Conservation (phyloP, 345 rosid genomes). For the Balakata baccata region DNA sequence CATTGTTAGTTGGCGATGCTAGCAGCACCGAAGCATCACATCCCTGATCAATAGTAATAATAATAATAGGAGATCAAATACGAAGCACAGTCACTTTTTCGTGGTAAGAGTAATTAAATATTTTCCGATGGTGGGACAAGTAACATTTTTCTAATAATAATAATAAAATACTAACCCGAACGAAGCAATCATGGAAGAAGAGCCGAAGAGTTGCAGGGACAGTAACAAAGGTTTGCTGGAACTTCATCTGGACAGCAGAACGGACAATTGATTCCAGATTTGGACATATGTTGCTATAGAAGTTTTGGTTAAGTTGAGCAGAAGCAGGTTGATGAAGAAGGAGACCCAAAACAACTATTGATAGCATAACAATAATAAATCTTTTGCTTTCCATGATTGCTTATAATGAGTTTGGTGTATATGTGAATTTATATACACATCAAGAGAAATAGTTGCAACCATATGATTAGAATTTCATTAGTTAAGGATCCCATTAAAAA, state of each 20-base stretch:
- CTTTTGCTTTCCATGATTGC: no score
- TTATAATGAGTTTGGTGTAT: no score
- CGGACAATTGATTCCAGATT: slow-evolving; percentile 56
- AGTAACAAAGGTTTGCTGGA: slow-evolving; percentile 58
- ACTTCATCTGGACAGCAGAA: slow-evolving; percentile 48
- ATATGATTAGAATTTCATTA: no score
- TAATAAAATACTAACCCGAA: slow-evolving; percentile 35
- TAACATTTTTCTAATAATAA: no score
- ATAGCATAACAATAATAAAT: no score
- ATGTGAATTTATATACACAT: no score
- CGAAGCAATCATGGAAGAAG: slow-evolving; percentile 65
- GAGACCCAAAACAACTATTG: not conserved
- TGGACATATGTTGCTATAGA: slow-evolving; percentile 48
- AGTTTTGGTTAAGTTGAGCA: slow-evolving; percentile 40
- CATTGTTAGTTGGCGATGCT: slow-evolving; percentile 26
- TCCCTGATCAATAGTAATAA: slow-evolving; percentile 34
- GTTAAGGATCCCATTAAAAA: no score
- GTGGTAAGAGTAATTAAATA: no score
- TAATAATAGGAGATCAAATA: no score
- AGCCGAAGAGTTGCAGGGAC: slow-evolving; percentile 59
- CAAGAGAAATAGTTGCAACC: no score
- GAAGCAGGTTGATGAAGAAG: slow-evolving; percentile 20
- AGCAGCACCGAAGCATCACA: slow-evolving; percentile 62
- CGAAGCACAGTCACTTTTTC: no score
- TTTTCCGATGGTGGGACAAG: no score